Evolutionary conservation across 129 eudicot genomes (phyloP).

Genomic region (Helichrysum umbraculigerum): DNA sequence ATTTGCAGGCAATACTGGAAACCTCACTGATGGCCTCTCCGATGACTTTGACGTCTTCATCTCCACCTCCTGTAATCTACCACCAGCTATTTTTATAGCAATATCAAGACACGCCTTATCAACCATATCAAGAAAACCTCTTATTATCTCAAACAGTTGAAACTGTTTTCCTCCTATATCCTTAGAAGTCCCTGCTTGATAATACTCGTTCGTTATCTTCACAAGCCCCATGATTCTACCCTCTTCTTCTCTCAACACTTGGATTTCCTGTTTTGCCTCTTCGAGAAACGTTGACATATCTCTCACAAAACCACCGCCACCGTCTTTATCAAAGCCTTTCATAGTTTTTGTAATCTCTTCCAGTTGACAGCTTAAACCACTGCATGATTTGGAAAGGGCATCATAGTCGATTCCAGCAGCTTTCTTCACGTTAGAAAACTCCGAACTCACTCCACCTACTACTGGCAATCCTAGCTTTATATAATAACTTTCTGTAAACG

Average conservation of each 20-base stretch:
- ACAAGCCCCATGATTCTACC: slow-evolving; percentile 64
- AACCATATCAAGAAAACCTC: slow-evolving; percentile 65
- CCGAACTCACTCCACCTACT: slow-evolving; percentile 81
- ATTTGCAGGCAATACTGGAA: slow-evolving; percentile 59
- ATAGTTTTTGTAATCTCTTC: slow-evolving; percentile 36
- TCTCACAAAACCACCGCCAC: slow-evolving; percentile 44
- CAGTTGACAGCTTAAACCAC: slow-evolving; percentile 34
- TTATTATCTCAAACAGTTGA: slow-evolving; percentile 63
- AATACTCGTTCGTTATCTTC: slow-evolving; percentile 69
- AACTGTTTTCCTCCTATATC: slow-evolving; percentile 42
- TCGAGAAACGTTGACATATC: slow-evolving; percentile 60
- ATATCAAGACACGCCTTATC: slow-evolving; percentile 80
- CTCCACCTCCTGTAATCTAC: slow-evolving; percentile 15
- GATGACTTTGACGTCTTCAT: slow-evolving; percentile 34
- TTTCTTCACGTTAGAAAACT: slow-evolving; percentile 64
- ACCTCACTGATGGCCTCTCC: slow-evolving; percentile 40
- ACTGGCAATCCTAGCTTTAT: slow-evolving; percentile 70
- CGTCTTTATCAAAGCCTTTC: slow-evolving; percentile 38
- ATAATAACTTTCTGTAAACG: slow-evolving; percentile 44
- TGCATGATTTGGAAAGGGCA: slow-evolving; percentile 38
- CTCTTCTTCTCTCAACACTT: slow-evolving; percentile 51
- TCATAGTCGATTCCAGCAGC: slow-evolving; percentile 68
- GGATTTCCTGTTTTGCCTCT: slow-evolving; percentile 50
- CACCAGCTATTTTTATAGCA: slow-evolving; percentile 43
- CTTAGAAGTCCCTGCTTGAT: slow-evolving; percentile 61